Conservation (phyloP, 495 filamentous ascomycete genomes). For the Articulospora tetracladia region DNA sequence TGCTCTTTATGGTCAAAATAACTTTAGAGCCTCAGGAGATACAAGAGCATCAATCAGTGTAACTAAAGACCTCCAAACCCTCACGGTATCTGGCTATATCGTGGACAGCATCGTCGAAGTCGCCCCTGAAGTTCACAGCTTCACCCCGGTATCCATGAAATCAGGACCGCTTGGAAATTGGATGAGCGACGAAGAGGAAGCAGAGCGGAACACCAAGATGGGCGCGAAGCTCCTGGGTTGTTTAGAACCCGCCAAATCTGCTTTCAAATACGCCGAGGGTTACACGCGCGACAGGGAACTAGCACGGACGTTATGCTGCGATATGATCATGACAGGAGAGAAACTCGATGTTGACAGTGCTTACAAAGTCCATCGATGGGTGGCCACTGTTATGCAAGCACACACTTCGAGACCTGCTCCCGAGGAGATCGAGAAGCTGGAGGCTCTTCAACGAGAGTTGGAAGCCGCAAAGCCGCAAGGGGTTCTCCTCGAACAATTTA, state of each 20-base stretch:
- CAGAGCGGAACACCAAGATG: background rate
- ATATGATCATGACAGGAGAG: background rate
- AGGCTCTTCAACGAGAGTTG: background rate
- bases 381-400: background rate
- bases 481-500: background rate
- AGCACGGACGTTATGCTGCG: conserved; percentile 4
- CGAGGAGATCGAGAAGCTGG: background rate
- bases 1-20: background rate
- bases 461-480: background rate
- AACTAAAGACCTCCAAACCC: background rate
- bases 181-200: background rate
- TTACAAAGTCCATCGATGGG: background rate
- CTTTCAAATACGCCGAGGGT: background rate
- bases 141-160: background rate
- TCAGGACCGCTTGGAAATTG: background rate
- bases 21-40: background rate
- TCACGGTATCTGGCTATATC: background rate
- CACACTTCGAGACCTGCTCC: background rate
- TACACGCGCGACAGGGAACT: background rate
- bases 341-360: background rate
- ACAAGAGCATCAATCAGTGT: background rate
- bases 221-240: background rate
- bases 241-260: background rate
- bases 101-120: background rate
- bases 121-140: background rate